Base-by-base conservation (phyloP, 1,139 yeast genomes). In the Eremothecium sinecaudum region DNA sequence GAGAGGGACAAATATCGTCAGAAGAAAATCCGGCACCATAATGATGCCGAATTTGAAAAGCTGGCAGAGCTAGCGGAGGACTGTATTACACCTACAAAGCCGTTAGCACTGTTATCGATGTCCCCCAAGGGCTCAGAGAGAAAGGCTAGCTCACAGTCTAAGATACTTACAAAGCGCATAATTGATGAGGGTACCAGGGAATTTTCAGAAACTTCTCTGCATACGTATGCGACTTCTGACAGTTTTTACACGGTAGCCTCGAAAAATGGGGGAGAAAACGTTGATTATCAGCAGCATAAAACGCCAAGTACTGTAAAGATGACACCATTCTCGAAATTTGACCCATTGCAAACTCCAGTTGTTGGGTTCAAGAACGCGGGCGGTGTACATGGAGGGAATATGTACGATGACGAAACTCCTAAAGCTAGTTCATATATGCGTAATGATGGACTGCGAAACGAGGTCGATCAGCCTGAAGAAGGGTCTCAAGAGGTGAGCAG, bases 161-260 rank as follows among this genome's bases (percentile, higher is more conserved):
- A n/a, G n/a, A n/a, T n/a, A n/a, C n/a, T n/a, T n/a, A 19, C 21
- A 8, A 19, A 10, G 10, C 7, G 10, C 10, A 19, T 19, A 7
- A 8, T 8, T 10, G 10, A 7, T 19, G 21, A 19, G 7, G 21
- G 21, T 8, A 19, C 7, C 9, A 19, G 21, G 10, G 10, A 19
- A 7, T 7, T 10, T 19, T 19, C 21, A 8, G 9, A 19, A 8
- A 7, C 7, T 19, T 27, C 30, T 9, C 10, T 17, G 20, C 10
- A 11, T 11, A 27, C 30, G n/a, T 27, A n/a, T 11, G 12, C n/a
- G n/a, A 27, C 30, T 13, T 9, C 11, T 5, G 30, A 15, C 21
- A 27, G 30, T 27, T 27, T n/a, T 18, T 21, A 27, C 17, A 27
- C 30, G 4, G 30, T 21, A 4, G 14, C 21, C 14, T 27, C 30